Conservation (phyloP, 306 rosid genomes). For the Phaseolus lunatus region DNA sequence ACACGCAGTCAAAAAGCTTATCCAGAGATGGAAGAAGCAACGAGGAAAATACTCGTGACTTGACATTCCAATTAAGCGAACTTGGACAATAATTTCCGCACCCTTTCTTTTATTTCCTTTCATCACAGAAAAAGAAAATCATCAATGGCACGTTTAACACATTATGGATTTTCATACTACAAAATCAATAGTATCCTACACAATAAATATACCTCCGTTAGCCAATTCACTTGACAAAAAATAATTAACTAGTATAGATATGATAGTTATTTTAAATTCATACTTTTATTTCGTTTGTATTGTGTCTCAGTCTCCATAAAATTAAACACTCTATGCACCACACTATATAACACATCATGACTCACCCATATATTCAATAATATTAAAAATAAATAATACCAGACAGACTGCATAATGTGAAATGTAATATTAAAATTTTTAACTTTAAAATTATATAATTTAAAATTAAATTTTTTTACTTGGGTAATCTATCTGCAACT, state of each 20-base stretch:
- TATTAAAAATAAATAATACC: too few species aligned
- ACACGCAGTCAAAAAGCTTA: conserved; percentile 32
- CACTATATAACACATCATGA: too few species aligned
- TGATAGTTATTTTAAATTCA: background rate
- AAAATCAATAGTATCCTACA: background rate
- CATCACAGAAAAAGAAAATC: background rate
- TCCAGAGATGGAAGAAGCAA: background rate
- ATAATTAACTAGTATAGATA: background rate
- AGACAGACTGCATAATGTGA: too few species aligned
- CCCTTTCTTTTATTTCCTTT: conserved; percentile 7
- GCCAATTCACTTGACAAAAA: background rate
- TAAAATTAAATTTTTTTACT: too few species aligned
- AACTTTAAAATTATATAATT: too few species aligned
- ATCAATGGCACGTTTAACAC: background rate
- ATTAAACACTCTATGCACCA: too few species aligned
- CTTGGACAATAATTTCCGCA: background rate
- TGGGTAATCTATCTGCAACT: too few species aligned
- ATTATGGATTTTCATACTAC: background rate
- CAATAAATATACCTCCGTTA: background rate
- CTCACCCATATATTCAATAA: too few species aligned
- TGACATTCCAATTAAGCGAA: conserved; percentile 5
- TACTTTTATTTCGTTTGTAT: too few species aligned
- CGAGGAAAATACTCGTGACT: conserved; percentile 21
- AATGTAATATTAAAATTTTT: too few species aligned
- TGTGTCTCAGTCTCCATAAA: too few species aligned